phyloP scores from a whole-genome alignment of 192 early-diverging fungal species.

The Chytriomyces sp. region DNA sequence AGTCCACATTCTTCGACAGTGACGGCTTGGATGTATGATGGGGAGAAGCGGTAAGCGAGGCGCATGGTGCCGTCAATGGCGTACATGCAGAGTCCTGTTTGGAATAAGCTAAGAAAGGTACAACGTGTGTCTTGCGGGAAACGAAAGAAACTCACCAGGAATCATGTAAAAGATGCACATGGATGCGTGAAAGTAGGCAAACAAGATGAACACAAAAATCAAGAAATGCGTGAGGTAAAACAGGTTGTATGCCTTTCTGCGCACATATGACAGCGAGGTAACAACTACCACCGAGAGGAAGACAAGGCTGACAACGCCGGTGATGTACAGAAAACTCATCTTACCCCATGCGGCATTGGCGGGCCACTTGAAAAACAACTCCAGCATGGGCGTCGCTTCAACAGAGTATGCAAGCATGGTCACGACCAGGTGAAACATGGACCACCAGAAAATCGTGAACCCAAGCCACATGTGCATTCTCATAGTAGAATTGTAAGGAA shows the following conservation, averaged over 20 bases:
- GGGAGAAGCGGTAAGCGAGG: conserved; percentile 50
- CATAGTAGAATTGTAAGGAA: conserved; percentile 37
- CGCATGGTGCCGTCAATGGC: conserved; percentile 68
- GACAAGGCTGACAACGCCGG: conserved; percentile 17
- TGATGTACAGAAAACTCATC: not conserved
- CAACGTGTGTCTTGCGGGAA: conserved; percentile 34
- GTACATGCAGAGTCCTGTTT: conserved; percentile 63
- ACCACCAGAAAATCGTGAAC: conserved; percentile 11
- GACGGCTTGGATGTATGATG: conserved; percentile 60
- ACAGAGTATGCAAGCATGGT: not conserved
- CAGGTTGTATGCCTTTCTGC: conserved; percentile 32
- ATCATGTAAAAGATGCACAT: conserved; percentile 21
- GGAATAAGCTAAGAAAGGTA: too few relatives aligned
- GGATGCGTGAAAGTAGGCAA: conserved; percentile 27
- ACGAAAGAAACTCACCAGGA: conserved; percentile 19
- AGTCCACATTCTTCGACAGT: conserved; percentile 64
- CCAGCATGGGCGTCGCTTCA: not conserved
- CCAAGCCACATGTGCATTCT: conserved; percentile 38
- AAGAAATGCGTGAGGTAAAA: conserved; percentile 37
- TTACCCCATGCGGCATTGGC: not conserved
- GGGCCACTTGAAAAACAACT: not conserved
- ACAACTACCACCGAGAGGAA: conserved; percentile 22
- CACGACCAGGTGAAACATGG: conserved; percentile 9
- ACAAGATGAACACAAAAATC: conserved; percentile 31
- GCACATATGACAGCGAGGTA: conserved; percentile 30